Evolutionary conservation across 176 grass and related monocot genomes (phyloP), one percentile per base, ranked within the genome.

Genomic region (Oryza rufipogon): DNA sequence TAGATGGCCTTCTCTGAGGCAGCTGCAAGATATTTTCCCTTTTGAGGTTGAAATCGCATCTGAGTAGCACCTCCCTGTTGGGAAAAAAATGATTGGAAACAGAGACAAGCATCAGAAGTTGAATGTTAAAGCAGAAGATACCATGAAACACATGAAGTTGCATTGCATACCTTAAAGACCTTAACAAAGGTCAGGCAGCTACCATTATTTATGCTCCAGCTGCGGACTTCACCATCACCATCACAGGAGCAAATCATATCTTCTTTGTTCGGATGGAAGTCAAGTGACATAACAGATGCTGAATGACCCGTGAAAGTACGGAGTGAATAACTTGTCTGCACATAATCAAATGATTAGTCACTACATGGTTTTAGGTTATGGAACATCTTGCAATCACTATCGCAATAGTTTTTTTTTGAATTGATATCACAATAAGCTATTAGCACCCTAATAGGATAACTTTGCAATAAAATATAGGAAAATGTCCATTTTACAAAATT

Each of bases 151-250:
- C 32, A 41, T 32, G 70, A 66, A 82, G 12, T 42, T 71, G 11
- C 51, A 88, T 11, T 23, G 69, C 32, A 49, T 81, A 98, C 96
- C 93, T 98, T 94, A 73, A 98, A 95, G 46, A 90, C 91, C 51
- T 92, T 88, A 44, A 91, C 73, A 74, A 2, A 86, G 63, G 74
- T 86, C 68, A 90, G 63, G 68, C 93, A 98, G 54, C 93, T 98
- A 78, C 96, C 96, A 80, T 98, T 98, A 36, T 92, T 98, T 72
- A 98, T 98, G 85, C 93, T 98, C 96, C 96, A 98, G 82, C 91
- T 89, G 28, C 96, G 96, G 66, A 98, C 87, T 86, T 98, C 93
- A 52, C 92, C 92, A 79, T 98, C 93, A 74, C 46, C 70, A 83
- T 98, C 96, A 72, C 96, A 95, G 32, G 96, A 98, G 70, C 96